A percentile compares a stretch with the other conserved stretches of the same genome.
These are phyloP conservation scores for Ceratocystis diversiconidia DNA, from an alignment of 2,329 filamentous ascomycete species.

Conservation along the genomic window DNA sequence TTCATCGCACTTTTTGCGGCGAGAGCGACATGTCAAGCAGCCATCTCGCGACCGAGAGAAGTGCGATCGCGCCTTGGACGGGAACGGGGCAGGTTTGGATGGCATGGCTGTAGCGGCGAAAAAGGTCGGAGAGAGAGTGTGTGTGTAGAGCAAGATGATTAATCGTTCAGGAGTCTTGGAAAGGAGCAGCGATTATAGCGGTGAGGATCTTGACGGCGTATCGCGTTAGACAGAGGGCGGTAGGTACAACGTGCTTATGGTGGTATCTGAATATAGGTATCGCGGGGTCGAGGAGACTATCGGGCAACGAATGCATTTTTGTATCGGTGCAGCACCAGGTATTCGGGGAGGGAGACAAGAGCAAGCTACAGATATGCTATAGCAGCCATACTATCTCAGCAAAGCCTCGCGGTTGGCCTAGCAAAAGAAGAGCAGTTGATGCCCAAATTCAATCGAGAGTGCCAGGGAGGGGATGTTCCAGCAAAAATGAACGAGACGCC, in stretches of 20 bases:
- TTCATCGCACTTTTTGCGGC: constrained; percentile 37
- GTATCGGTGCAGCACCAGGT: background rate
- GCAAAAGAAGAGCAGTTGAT: background rate
- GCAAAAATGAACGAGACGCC: background rate
- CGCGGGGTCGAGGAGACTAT: background rate
- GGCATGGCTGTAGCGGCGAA: constrained; percentile 16
- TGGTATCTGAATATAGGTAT: background rate
- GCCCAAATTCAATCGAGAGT: background rate
- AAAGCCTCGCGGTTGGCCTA: background rate
- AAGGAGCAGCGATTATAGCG: background rate
- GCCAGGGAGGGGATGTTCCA: background rate
- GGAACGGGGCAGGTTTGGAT: constrained; percentile 14
- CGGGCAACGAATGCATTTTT: background rate
- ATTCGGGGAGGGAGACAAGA: background rate
- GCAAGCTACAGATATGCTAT: background rate
- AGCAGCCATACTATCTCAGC: background rate
- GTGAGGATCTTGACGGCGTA: background rate
- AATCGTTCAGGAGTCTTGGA: no score
- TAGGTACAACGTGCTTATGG: background rate
- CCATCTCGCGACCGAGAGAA: constrained; percentile 23
- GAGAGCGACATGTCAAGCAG: constrained; percentile 32
- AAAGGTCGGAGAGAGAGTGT: background rate
- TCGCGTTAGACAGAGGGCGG: background rate
- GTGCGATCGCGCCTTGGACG: constrained; percentile 12
- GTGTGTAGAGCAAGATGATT: background rate